Percentiles rank a stretch among this genome's conserved stretches.
Conservation (phyloP, 2,329 filamentous ascomycete genomes). For the Cercospora sp. region DNA sequence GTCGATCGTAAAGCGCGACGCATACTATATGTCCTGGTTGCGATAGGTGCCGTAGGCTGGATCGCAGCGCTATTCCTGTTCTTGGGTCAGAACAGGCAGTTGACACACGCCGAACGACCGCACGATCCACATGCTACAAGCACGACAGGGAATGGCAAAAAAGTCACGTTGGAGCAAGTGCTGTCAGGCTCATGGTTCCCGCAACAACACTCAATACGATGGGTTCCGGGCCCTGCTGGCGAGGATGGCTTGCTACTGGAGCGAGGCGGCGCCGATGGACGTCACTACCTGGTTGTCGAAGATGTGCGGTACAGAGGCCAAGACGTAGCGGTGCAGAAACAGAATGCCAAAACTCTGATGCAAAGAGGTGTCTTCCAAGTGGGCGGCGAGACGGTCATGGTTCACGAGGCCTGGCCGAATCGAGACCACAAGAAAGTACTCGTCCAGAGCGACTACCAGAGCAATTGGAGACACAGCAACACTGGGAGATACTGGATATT, state of each 20-base stretch:
- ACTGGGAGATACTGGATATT: constrained; percentile 88
- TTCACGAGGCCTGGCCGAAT: constrained; percentile 70
- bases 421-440: constrained; percentile 83
- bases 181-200: constrained; percentile 65
- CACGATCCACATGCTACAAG: constrained; percentile 68
- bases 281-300: constrained; percentile 80
- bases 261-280: constrained; percentile 58
- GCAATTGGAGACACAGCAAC: constrained; percentile 88
- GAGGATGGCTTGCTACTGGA: constrained; percentile 86
- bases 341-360: constrained; percentile 71
- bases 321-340: constrained; percentile 44
- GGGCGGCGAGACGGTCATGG: constrained; percentile 56
- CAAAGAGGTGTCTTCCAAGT: constrained; percentile 64
- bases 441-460: constrained; percentile 68
- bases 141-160: constrained; percentile 65
- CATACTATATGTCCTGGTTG: constrained; percentile 61
- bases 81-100: constrained; percentile 64
- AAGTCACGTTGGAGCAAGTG: constrained; percentile 71
- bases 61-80: constrained; percentile 66
- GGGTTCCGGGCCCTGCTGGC: constrained; percentile 72
- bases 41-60: constrained; percentile 67
- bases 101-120: constrained; percentile 61
- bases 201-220: constrained; percentile 66
- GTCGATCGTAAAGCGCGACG: constrained; percentile 68
- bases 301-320: constrained; percentile 67